Percentiles rank a stretch among this genome's conserved stretches.
Evolutionary conservation across 257 asterid species (phyloP).

Genomic region (Voacanga thouarsii): DNA sequence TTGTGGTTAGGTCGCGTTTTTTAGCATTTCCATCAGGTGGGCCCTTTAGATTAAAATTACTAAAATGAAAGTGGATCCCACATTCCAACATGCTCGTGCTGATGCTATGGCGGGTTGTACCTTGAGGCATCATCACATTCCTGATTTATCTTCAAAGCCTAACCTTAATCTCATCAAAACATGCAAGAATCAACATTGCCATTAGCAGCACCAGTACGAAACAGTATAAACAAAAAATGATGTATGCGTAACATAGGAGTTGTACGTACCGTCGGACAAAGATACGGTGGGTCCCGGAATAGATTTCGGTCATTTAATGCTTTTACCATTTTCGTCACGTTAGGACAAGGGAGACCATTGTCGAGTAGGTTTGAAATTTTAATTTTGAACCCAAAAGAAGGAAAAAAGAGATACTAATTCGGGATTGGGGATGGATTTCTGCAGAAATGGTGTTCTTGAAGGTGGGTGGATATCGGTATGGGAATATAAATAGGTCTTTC

Average conservation of each 20-base stretch:
- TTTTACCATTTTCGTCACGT: background rate
- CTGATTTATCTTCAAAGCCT: background rate
- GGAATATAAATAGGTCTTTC: background rate
- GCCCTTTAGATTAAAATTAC: slow-evolving; percentile 2
- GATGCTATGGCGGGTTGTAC: background rate
- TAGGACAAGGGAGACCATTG: background rate
- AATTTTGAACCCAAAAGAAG: too few species aligned
- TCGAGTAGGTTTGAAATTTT: too few species aligned
- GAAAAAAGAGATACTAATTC: too few species aligned
- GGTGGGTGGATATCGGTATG: background rate
- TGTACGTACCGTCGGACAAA: slow-evolving; percentile 20
- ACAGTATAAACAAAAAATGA: too few species aligned
- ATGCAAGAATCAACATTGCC: background rate
- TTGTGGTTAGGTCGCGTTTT: slow-evolving; percentile 17
- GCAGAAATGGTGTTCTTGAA: background rate
- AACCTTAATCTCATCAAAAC: background rate
- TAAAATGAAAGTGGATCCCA: background rate
- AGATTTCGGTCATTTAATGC: background rate
- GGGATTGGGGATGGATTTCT: background rate
- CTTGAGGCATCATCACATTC: background rate
- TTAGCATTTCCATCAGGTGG: background rate
- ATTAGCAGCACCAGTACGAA: background rate
- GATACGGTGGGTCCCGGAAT: slow-evolving; percentile 12
- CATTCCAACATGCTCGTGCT: background rate
- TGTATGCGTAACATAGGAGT: too few species aligned